A percentile compares a stretch with the other conserved stretches of the same genome.
phyloP scores from a whole-genome alignment of 352 stramenopile species.

The Phytophthora tentaculata region DNA sequence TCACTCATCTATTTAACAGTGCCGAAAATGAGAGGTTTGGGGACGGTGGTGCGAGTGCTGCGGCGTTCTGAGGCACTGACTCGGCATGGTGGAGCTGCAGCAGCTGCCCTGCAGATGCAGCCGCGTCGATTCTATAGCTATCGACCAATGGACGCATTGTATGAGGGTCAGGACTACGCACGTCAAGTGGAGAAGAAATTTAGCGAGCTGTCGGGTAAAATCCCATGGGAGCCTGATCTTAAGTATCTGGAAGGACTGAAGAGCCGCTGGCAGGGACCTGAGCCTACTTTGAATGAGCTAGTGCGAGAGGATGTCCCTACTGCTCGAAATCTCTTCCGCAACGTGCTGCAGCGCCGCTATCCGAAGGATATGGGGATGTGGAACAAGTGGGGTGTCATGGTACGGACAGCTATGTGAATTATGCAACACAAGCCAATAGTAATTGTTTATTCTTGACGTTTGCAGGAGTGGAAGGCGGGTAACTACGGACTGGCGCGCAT shows the following conservation, averaged over 20 bases:
- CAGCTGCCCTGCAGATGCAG: not conserved
- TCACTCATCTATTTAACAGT: constrained; percentile 15
- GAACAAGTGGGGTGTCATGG: constrained; percentile 92
- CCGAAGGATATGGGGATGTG: constrained; percentile 89
- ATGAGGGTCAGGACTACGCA: constrained; percentile 70
- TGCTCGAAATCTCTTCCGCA: constrained; percentile 79
- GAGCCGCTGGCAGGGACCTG: constrained; percentile 56
- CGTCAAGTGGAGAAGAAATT: constrained; percentile 83
- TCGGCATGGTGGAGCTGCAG: not conserved
- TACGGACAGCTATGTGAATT: no score
- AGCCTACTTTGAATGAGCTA: constrained; percentile 81
- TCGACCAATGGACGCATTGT: constrained; percentile 56
- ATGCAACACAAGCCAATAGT: no score
- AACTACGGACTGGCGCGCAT: constrained; percentile 86
- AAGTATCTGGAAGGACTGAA: constrained; percentile 65
- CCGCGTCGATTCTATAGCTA: constrained; percentile 22
- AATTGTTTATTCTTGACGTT: not conserved
- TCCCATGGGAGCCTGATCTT: constrained; percentile 76
- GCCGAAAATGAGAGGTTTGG: constrained; percentile 38
- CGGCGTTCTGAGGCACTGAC: constrained; percentile 19
- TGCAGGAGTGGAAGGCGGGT: constrained; percentile 80
- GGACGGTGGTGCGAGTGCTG: constrained; percentile 8
- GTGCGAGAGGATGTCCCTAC: constrained; percentile 80
- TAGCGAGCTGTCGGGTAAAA: constrained; percentile 75
- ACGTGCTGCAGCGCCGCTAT: constrained; percentile 83